Evolutionary conservation across 768 basidiomycete species (phyloP).

Genomic region (Mycena haematopus): DNA sequence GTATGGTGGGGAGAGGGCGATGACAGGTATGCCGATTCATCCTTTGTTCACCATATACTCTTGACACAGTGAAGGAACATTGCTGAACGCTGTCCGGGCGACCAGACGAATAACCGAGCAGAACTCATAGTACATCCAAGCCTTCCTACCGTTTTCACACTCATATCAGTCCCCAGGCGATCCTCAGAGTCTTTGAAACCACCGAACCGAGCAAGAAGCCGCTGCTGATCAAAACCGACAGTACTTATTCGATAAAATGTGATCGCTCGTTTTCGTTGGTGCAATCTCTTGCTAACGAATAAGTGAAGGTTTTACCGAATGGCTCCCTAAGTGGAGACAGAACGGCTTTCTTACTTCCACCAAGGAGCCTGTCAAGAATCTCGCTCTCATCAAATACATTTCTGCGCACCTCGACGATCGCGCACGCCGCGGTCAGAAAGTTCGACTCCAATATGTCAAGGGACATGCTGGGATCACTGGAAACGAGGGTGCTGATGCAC

Average conservation of each 20-base stretch:
- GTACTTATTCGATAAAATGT: constrained; percentile 85
- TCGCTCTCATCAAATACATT: constrained; percentile 72
- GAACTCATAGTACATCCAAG: constrained; percentile 74
- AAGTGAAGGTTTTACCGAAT: constrained; percentile 64
- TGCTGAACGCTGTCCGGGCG: constrained; percentile 81
- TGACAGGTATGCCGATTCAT: constrained; percentile 51
- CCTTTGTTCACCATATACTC: background rate
- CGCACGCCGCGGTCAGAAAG: constrained; percentile 53
- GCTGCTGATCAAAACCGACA: constrained; percentile 85
- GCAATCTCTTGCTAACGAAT: constrained; percentile 11
- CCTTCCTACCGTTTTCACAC: background rate
- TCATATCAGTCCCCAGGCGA: constrained; percentile 62
- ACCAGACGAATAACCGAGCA: constrained; percentile 87
- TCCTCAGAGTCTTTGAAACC: constrained; percentile 80
- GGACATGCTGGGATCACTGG: constrained; percentile 81
- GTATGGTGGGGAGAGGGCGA: constrained; percentile 87
- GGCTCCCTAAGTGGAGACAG: constrained; percentile 71
- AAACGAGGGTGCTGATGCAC: constrained; percentile 85
- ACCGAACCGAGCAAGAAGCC: constrained; percentile 60
- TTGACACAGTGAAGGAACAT: constrained; percentile 64
- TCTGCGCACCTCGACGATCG: constrained; percentile 65
- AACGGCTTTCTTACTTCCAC: constrained; percentile 56
- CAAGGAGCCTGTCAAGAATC: constrained; percentile 75
- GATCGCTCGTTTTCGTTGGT: constrained; percentile 15
- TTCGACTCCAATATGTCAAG: constrained; percentile 74